Evolutionary conservation across 1,284 basidiomycete genomes (phyloP), one percentile per base, ranked within the genome.

Genomic region (Amylostereum areolatum): DNA sequence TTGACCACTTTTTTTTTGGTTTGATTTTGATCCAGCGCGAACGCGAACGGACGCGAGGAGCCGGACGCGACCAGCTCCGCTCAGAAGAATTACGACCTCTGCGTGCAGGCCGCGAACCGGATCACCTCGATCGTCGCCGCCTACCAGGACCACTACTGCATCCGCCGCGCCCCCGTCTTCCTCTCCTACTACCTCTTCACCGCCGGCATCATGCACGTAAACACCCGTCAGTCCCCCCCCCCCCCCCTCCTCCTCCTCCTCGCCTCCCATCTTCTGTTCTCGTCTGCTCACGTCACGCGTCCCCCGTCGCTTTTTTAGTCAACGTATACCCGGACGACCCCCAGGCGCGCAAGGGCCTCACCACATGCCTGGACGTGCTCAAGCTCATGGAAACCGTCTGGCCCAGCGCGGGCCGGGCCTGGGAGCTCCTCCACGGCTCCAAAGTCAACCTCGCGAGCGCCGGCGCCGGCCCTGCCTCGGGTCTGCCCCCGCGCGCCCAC

Each of bases 141-240:
- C 2, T 90, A 86, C 64, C 70, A 73, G 39, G 80, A 86, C 53
- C 73, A 72, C 69, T 37, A n/a, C n/a, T n/a, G n/a, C n/a, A n/a
- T n/a, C n/a, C n/a, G n/a, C n/a, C n/a, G n/a, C n/a, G n/a, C n/a
- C 69, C 72, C 89, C 2, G 84, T 85, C 2, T 92, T 90, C 62
- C 66, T 91, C 43, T 85, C 80, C 55, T 93, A 90, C 60, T 90
- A 90, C 56, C 71, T 91, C 27, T 93, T 92, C 68, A 85, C 82
- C 6, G 89, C 89, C 24, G 81, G 82, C 51, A 83, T 92, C 54
- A 90, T 90, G 83, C 89, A 91, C 60, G 79, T 87, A 45, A 81
- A 80, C 1, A 80, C 72, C 33, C 65, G 87, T 89, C 51, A 49
- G 72, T 66, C 6, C 27, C 41, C 10, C 42, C n/a, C 43, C 44